Percentiles rank a stretch among this genome's conserved stretches.
Conservation (phyloP, 805 yeast genomes). For the Teunomyces aglyptinius region DNA sequence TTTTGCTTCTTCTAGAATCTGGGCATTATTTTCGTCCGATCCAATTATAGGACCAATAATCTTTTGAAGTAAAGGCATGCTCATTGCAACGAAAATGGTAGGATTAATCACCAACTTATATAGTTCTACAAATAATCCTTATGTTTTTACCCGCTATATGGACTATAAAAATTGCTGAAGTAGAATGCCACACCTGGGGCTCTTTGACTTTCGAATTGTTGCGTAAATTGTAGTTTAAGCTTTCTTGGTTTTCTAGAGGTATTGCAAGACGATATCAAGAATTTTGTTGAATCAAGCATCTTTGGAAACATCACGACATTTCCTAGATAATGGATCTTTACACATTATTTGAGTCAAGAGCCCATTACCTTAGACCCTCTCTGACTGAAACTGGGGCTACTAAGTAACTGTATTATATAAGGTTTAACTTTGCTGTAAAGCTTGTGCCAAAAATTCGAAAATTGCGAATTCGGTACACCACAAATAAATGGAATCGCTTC, state of each 20-base stretch:
- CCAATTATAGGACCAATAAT: constrained; percentile 6
- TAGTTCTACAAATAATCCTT: background rate
- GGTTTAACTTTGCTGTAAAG: background rate
- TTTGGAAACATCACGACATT: background rate
- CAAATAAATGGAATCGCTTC: background rate
- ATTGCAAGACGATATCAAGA: too few relatives aligned
- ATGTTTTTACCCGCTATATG: too few relatives aligned
- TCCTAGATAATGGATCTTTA: background rate
- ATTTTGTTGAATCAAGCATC: too few relatives aligned
- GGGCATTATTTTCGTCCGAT: constrained; percentile 6
- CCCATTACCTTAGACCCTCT: background rate
- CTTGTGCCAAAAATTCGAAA: background rate
- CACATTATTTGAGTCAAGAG: background rate
- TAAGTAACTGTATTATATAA: background rate
- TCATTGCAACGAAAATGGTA: background rate
- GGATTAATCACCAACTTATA: background rate
- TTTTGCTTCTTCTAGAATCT: constrained; percentile 3
- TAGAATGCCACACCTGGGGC: too few relatives aligned
- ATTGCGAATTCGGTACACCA: background rate
- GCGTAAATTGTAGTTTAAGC: too few relatives aligned
- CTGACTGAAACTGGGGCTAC: background rate
- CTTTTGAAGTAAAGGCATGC: background rate
- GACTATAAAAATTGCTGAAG: too few relatives aligned
- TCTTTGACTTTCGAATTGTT: too few relatives aligned
- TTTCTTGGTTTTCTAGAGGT: too few relatives aligned